Evolutionary conservation across 2,329 filamentous ascomycete genomes (phyloP).

Genomic region (Dendrostoma leiphaemia): DNA sequence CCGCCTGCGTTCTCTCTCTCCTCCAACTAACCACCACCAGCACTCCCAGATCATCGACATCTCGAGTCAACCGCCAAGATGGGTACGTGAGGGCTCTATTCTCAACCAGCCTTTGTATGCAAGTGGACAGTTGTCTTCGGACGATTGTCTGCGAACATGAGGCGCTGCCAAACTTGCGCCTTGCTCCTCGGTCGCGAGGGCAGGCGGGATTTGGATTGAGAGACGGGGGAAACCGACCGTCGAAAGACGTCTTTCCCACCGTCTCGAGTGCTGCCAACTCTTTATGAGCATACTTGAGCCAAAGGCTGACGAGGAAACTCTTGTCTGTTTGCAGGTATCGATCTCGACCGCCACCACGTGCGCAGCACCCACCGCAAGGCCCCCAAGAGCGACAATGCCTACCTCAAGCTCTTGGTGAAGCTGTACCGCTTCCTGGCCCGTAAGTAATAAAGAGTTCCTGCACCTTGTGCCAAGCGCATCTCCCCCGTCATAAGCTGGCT

Average conservation of each 20-base stretch:
- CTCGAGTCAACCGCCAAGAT: slow-evolving; percentile 51
- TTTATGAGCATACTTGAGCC: slow-evolving; percentile 60
- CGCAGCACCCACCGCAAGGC: slow-evolving; percentile 81
- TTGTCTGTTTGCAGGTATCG: slow-evolving; percentile 60
- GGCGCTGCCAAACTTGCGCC: slow-evolving; percentile 15
- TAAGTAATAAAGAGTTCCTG: slow-evolving; percentile 64
- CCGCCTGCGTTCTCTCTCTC: slow-evolving; percentile 20
- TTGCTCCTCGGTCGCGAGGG: slow-evolving; percentile 1
- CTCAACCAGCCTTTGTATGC: slow-evolving; percentile 45
- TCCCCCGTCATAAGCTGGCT: background rate
- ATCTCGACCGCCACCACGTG: slow-evolving; percentile 69
- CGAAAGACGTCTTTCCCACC: slow-evolving; percentile 16
- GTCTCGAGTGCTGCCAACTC: slow-evolving; percentile 28
- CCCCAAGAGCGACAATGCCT: slow-evolving; percentile 95
- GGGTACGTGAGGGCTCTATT: slow-evolving; percentile 53
- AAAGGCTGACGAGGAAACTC: slow-evolving; percentile 56
- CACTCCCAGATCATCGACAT: slow-evolving; percentile 33
- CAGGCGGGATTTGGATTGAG: slow-evolving; percentile 10
- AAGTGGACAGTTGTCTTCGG: slow-evolving; percentile 38
- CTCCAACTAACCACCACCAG: slow-evolving; percentile 33
- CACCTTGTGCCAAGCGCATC: too few species aligned
- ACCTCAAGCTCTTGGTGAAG: slow-evolving; percentile 96
- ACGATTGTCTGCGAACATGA: slow-evolving; percentile 19
- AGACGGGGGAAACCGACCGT: background rate
- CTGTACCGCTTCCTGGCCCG: slow-evolving; percentile 95